phyloP scores from a whole-genome alignment of 331 rosid genomes.

The Telfairia occidentalis region DNA sequence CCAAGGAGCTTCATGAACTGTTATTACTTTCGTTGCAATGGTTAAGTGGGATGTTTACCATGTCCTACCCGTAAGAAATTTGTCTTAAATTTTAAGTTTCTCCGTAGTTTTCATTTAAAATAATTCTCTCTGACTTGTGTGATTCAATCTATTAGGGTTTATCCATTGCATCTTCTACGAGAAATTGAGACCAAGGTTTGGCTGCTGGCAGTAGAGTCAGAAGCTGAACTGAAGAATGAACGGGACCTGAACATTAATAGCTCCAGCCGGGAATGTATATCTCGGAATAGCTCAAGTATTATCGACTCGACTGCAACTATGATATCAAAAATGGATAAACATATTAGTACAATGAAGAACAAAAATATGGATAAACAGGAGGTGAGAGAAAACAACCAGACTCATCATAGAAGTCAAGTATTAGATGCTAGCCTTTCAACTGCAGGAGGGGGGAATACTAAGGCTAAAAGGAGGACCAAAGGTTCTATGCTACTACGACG shows the following conservation, averaged over 20 bases:
- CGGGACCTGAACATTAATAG: slow-evolving; percentile 52
- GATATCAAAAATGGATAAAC: slow-evolving; percentile 86
- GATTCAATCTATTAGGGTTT: slow-evolving; percentile 48
- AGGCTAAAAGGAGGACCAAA: slow-evolving; percentile 78
- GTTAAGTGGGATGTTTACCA: slow-evolving; percentile 91
- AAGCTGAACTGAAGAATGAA: slow-evolving; percentile 76
- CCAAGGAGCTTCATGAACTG: slow-evolving; percentile 87
- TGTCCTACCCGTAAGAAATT: slow-evolving; percentile 63
- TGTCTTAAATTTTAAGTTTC: slow-evolving; percentile 12
- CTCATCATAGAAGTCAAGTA: slow-evolving; percentile 46
- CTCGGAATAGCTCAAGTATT: slow-evolving; percentile 61
- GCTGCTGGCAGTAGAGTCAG: slow-evolving; percentile 94
- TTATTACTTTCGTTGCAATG: slow-evolving; percentile 84
- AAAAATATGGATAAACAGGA: slow-evolving; percentile 61
- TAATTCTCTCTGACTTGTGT: slow-evolving; percentile 24
- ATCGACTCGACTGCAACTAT: slow-evolving; percentile 81
- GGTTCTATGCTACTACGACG: slow-evolving; percentile 54
- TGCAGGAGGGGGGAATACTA: slow-evolving; percentile 48
- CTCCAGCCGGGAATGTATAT: slow-evolving; percentile 39
- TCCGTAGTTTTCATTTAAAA: slow-evolving; percentile 16
- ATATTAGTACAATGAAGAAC: slow-evolving; percentile 44
- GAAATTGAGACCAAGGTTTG: slow-evolving; percentile 95
- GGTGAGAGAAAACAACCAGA: slow-evolving; percentile 45
- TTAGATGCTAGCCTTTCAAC: slow-evolving; percentile 45
- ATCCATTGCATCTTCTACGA: slow-evolving; percentile 79